These are phyloP conservation scores for Babesia ovis DNA, from an alignment of 169 alveolate genomes.

Conservation along the genomic window DNA sequence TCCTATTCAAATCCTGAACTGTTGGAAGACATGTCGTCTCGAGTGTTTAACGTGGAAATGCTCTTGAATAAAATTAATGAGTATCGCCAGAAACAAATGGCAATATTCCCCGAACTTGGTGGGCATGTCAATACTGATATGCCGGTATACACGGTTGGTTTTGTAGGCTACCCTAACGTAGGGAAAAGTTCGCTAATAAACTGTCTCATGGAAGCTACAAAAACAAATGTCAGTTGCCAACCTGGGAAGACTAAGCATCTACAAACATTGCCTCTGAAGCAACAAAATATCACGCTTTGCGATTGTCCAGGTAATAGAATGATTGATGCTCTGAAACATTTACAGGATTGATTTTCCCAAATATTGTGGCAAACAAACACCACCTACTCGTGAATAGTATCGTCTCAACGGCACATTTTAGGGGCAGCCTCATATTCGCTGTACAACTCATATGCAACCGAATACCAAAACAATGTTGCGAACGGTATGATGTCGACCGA, in stretches of 20 bases:
- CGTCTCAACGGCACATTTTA: slow-evolving; percentile 92
- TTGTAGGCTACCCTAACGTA: slow-evolving; percentile 99
- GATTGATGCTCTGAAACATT: not conserved
- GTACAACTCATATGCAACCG: slow-evolving; percentile 92
- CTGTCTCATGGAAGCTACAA: slow-evolving; percentile 90
- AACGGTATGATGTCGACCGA: slow-evolving; percentile 53
- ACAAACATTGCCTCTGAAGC: slow-evolving; percentile 86
- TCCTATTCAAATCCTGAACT: not conserved
- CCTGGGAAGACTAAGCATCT: slow-evolving; percentile 99
- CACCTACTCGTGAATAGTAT: slow-evolving; percentile 96
- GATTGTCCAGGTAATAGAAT: slow-evolving; percentile 90
- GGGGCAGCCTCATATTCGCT: slow-evolving; percentile 88
- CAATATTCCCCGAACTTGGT: slow-evolving; percentile 12
- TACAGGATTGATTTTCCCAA: slow-evolving; percentile 97
- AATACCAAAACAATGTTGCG: slow-evolving; percentile 85
- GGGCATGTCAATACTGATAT: not conserved
- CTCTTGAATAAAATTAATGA: slow-evolving; percentile 58
- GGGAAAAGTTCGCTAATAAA: slow-evolving; percentile 98
- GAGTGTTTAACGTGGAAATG: slow-evolving; percentile 67
- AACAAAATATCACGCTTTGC: slow-evolving; percentile 87
- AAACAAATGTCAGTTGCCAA: slow-evolving; percentile 93
- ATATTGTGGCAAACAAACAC: slow-evolving; percentile 92
- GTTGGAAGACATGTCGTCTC: slow-evolving; percentile 20
- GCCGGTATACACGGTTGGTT: slow-evolving; percentile 88
- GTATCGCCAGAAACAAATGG: slow-evolving; percentile 38